Evolutionary conservation across 768 basidiomycete genomes (phyloP).

Genomic region (Hericium alpestre): DNA sequence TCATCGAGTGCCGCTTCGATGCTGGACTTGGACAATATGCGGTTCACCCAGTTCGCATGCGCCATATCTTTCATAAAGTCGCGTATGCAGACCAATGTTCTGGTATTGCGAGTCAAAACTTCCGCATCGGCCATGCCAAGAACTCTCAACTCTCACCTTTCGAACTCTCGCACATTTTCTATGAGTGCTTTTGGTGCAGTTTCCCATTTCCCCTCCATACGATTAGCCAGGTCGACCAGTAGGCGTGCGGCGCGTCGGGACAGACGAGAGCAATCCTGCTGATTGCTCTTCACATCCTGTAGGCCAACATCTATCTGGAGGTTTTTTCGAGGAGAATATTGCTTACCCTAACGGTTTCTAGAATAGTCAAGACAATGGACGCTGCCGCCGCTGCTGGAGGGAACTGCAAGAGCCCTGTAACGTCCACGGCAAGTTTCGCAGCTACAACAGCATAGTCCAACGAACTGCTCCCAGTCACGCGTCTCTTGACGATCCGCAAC

Average conservation of each 20-base stretch:
- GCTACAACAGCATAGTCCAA: not conserved
- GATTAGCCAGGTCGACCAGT: constrained; percentile 8
- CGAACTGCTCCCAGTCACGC: not conserved
- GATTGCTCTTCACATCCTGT: constrained; percentile 13
- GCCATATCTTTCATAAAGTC: constrained; percentile 12
- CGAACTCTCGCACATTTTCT: constrained; percentile 14
- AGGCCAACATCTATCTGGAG: not conserved
- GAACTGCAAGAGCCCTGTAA: not conserved
- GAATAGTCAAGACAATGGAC: not conserved
- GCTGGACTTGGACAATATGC: constrained; percentile 8
- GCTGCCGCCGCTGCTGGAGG: not conserved
- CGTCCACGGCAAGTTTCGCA: not conserved
- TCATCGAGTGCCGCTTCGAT: constrained; percentile 8
- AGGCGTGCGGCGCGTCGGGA: constrained; percentile 11
- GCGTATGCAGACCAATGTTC: constrained; percentile 11
- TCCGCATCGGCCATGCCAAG: not conserved
- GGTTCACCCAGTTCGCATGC: constrained; percentile 12
- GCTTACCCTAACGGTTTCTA: not conserved
- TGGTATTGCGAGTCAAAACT: not conserved
- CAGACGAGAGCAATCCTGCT: constrained; percentile 10
- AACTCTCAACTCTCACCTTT: constrained; percentile 7
- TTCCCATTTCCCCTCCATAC: constrained; percentile 17
- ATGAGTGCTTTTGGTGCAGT: constrained; percentile 12
- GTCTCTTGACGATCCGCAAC: not conserved
- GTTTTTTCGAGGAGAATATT: not conserved